phyloP scores from a whole-genome alignment of 2,329 filamentous ascomycete genomes.

The Cladorrhinum sp. region DNA sequence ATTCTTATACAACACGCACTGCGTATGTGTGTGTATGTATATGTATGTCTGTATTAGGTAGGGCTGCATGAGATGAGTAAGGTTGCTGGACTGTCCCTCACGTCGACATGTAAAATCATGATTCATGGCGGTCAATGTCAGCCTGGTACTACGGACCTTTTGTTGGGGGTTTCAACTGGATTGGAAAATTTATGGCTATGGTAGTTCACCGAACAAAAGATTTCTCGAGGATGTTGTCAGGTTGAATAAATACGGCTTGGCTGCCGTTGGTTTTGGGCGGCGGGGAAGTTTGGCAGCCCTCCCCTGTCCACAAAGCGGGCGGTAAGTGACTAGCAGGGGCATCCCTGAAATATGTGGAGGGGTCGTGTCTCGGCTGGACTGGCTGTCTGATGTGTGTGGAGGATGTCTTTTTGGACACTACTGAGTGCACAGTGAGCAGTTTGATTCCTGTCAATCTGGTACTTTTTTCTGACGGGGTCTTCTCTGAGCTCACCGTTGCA shows the following conservation, averaged over 20 bases:
- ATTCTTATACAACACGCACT: too few relatives aligned
- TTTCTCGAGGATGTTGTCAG: not conserved
- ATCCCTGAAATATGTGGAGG: not conserved
- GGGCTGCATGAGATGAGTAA: not conserved
- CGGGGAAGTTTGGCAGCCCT: not conserved
- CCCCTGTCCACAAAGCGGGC: not conserved
- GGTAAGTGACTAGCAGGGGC: not conserved
- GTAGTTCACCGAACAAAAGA: not conserved
- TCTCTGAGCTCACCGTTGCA: not conserved
- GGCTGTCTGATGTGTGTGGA: not conserved
- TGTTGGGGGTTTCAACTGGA: not conserved
- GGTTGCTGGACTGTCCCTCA: not conserved
- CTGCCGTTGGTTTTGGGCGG: not conserved
- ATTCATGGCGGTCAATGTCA: too few relatives aligned
- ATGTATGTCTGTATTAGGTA: not conserved
- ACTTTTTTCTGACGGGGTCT: not conserved
- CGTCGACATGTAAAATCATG: too few relatives aligned
- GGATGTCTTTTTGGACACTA: not conserved
- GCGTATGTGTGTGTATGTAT: too few relatives aligned
- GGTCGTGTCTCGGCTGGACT: not conserved
- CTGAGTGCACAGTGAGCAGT: not conserved
- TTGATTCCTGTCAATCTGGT: not conserved
- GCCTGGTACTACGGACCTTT: too few relatives aligned
- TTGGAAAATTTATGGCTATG: not conserved
- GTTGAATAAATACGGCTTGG: not conserved